Evolutionary conservation across 2,329 filamentous ascomycete genomes (phyloP).

Genomic region (Paraconiothyrium brasiliense): DNA sequence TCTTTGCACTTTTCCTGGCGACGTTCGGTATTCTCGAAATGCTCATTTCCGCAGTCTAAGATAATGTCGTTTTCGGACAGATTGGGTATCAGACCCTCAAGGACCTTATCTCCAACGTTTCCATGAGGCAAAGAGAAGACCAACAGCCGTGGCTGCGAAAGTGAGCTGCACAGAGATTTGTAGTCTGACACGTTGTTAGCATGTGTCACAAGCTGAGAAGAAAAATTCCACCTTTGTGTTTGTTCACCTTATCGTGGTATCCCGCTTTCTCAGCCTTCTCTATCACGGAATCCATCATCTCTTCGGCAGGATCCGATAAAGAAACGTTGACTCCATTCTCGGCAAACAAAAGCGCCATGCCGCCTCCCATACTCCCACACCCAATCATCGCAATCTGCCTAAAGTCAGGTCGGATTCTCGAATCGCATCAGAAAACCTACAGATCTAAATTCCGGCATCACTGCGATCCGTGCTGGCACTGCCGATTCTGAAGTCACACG

Average conservation of each 20-base stretch:
- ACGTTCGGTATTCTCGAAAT: conserved; percentile 71
- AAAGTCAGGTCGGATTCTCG: conserved; percentile 15
- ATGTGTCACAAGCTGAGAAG: too few relatives aligned
- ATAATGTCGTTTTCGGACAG: conserved; percentile 71
- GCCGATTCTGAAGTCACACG: conserved; percentile 23
- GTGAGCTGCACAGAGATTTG: conserved; percentile 59
- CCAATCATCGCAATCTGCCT: conserved; percentile 65
- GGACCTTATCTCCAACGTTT: conserved; percentile 57
- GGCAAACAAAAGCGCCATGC: conserved; percentile 67
- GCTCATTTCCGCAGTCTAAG: conserved; percentile 74
- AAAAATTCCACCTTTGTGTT: conserved; percentile 44
- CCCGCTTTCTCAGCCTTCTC: conserved; percentile 52
- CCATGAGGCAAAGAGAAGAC: conserved; percentile 64
- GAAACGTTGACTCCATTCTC: conserved; percentile 65
- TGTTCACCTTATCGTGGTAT: conserved; percentile 50
- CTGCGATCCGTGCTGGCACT: conserved; percentile 9
- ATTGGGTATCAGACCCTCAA: conserved; percentile 59
- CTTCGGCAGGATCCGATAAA: conserved; percentile 62
- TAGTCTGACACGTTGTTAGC: conserved; percentile 53
- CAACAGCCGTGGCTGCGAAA: conserved; percentile 61
- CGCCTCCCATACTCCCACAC: conserved; percentile 68
- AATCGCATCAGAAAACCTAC: conserved; percentile 24
- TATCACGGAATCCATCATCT: conserved; percentile 58
- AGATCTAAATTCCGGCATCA: conserved; percentile 36
- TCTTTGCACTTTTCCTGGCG: conserved; percentile 66